phyloP scores from a whole-genome alignment of 2,329 filamentous ascomycete genomes.

The Lachnum nothofagi region DNA sequence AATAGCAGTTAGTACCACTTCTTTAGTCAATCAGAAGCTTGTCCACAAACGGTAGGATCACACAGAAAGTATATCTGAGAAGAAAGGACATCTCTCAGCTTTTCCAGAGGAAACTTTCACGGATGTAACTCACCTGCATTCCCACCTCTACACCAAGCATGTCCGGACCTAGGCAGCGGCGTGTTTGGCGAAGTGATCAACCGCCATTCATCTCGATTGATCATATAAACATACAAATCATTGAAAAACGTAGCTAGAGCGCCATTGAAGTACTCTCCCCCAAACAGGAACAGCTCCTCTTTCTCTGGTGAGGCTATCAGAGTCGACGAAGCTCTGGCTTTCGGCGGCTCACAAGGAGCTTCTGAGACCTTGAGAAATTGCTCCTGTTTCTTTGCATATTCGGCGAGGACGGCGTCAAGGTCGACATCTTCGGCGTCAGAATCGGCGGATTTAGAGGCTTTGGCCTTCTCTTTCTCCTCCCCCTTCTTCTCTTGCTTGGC shows the following conservation, averaged over 20 bases:
- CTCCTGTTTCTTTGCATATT: constrained; percentile 89
- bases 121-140: constrained; percentile 71
- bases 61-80: too few species aligned
- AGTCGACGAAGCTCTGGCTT: constrained; percentile 72
- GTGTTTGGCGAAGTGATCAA: constrained; percentile 86
- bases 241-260: constrained; percentile 70
- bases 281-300: constrained; percentile 81
- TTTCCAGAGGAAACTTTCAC: too few species aligned
- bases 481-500: constrained; percentile 83
- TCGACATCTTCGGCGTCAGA: constrained; percentile 91
- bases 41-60: too few species aligned
- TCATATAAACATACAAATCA: constrained; percentile 65
- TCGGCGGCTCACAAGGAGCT: constrained; percentile 65
- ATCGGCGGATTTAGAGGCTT: constrained; percentile 66
- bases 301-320: constrained; percentile 82
- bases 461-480: constrained; percentile 75
- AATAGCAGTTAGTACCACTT: too few species aligned
- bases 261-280: constrained; percentile 94
- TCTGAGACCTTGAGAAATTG: constrained; percentile 93
- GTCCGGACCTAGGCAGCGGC: constrained; percentile 82
- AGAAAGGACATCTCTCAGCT: too few species aligned
- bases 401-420: constrained; percentile 85
- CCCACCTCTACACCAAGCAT: constrained; percentile 88
- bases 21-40: too few species aligned
- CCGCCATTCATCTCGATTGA: constrained; percentile 84